Evolutionary conservation across 106 monocot genomes (phyloP).

Genomic region (Chionographis japonica): DNA sequence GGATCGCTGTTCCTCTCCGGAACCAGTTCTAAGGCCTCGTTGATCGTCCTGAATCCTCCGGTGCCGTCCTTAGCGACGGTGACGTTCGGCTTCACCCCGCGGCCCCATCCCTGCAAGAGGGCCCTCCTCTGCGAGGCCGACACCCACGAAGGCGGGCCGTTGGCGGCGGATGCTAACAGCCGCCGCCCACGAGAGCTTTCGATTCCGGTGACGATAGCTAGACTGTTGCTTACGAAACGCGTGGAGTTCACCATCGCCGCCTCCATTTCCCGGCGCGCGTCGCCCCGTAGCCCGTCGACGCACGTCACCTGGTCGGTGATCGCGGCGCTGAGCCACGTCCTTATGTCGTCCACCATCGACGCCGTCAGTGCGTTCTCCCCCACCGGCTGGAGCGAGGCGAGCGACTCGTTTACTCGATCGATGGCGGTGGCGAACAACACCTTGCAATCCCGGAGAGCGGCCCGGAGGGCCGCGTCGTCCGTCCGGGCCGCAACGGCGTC

Average conservation of each 20-base stretch:
- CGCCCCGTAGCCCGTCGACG: conserved; percentile 15
- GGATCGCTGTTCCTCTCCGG: conserved; percentile 8
- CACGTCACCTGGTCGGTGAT: conserved; percentile 28
- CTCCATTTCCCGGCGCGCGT: background rate
- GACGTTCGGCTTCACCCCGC: conserved; percentile 9
- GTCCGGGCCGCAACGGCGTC: background rate
- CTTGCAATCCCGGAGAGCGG: conserved; percentile 29
- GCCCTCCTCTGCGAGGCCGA: background rate
- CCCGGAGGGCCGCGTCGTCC: conserved; percentile 14
- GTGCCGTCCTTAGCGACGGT: conserved; percentile 38
- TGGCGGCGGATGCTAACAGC: conserved; percentile 1
- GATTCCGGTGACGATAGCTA: conserved; percentile 25
- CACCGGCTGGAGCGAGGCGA: conserved; percentile 3
- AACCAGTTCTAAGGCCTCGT: conserved; percentile 12
- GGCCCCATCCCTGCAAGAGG: background rate
- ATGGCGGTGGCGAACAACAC: conserved; percentile 11
- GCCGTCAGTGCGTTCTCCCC: background rate
- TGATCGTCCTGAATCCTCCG: conserved; percentile 20
- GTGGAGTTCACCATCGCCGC: conserved; percentile 22
- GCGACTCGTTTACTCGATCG: conserved; percentile 22
- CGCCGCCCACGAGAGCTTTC: background rate
- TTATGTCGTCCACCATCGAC: conserved; percentile 16
- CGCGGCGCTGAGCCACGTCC: conserved; percentile 30
- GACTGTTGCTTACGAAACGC: conserved; percentile 28
- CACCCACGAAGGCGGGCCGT: conserved; percentile 6